Conservation (phyloP, 179 eudicot species). For the Beta corolliflora region DNA sequence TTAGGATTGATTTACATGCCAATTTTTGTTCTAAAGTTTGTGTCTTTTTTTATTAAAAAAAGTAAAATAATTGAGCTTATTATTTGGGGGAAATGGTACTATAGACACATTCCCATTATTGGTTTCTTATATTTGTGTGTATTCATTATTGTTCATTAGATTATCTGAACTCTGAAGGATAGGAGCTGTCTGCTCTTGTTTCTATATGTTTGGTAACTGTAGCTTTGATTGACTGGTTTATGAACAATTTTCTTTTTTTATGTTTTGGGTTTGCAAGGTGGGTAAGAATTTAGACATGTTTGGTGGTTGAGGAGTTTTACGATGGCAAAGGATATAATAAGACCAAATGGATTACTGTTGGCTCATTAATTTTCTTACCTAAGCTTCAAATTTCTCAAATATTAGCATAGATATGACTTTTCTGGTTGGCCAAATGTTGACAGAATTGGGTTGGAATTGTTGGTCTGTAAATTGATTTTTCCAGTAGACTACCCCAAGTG, state of each 20-base stretch:
- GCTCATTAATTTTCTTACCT: neutral
- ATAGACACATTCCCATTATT: neutral
- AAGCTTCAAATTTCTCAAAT: neutral
- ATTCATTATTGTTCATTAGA: neutral
- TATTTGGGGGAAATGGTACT: constrained; percentile 9
- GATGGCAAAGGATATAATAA: neutral
- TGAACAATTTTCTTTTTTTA: constrained; percentile 4
- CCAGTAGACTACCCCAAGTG: neutral
- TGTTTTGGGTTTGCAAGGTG: too few species aligned
- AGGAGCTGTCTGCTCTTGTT: neutral
- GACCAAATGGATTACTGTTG: neutral
- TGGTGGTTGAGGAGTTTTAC: neutral
- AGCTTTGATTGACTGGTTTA: neutral
- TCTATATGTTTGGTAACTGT: neutral
- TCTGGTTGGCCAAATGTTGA: neutral
- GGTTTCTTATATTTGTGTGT: constrained; percentile 11
- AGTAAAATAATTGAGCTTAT: constrained; percentile 4
- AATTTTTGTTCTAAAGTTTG: neutral
- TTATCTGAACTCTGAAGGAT: neutral
- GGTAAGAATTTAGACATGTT: neutral
- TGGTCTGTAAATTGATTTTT: neutral
- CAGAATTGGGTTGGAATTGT: neutral
- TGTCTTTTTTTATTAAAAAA: neutral
- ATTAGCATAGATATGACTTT: neutral
- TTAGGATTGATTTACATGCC: neutral